Evolutionary conservation across 352 stramenopile genomes (phyloP), one percentile per base, ranked within the genome.

Genomic region (Pythium utonaiense): DNA sequence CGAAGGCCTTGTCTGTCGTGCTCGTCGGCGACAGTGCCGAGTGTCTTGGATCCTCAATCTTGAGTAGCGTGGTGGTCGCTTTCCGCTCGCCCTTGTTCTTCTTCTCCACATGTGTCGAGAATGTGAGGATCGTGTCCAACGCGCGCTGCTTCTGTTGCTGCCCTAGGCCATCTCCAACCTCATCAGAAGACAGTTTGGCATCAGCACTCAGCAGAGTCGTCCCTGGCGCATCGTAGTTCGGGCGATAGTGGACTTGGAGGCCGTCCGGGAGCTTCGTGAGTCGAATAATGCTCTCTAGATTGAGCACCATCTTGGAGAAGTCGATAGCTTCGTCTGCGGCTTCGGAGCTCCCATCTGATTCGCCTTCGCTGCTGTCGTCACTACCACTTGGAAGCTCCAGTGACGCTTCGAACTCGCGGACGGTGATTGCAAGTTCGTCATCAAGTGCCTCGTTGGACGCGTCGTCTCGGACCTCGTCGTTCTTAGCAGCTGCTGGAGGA

Each of bases 261-360:
- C 84, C 84, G 28, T 91, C 74, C 4, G 84, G 84, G 0, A 94
- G 67, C 33, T 88, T 89, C 4, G 83, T 94, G 27, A 91, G 69
- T 12, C 84, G 80, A 48, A 94, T 91, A 58, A 94, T 94, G 45
- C 82, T 92, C 52, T 94, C 84, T 5, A 94, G 60, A 66, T 94
- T 84, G 6, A 94, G 64, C 12, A 78, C 65, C 36, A 91, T 70
- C 50, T 88, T 85, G 0, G 74, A 71, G 38, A 86, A 86, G 7
- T 74, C 67, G 1, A 66, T 33, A 16, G 51, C 16, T 22, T 67
- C 63, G 5, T 79, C 71, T 17, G 75, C 67, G 16, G 59, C 79
- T 24, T 83, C 74, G 25, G 67, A 82, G 38, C 62, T 74, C 24
- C 51, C 70, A 17, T 71, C 70, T 22, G 66, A 78, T 14, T 71